A percentile compares a stretch with the other conserved stretches of the same genome.
These are phyloP conservation scores for Hirschfeldia incana DNA, from an alignment of 345 rosid genomes.

Conservation along the genomic window DNA sequence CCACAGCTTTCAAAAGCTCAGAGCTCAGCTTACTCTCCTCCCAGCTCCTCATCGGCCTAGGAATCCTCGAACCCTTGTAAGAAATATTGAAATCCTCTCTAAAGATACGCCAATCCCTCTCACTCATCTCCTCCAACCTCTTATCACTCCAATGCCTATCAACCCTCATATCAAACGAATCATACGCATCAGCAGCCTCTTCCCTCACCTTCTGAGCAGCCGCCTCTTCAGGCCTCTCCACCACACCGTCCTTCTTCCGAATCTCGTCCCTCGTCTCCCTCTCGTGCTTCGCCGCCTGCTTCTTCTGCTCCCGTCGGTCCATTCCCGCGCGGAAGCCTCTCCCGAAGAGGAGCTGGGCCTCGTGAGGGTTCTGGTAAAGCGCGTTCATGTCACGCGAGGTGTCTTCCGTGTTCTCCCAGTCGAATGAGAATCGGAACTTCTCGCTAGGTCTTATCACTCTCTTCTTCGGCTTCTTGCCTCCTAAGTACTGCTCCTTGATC, in stretches of 20 bases:
- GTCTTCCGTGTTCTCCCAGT: slow-evolving; percentile 94
- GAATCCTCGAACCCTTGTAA: slow-evolving; percentile 90
- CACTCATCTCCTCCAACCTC: slow-evolving; percentile 91
- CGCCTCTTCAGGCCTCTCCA: slow-evolving; percentile 89
- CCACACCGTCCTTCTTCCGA: slow-evolving; percentile 72
- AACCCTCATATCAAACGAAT: slow-evolving; percentile 89
- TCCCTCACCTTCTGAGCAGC: slow-evolving; percentile 72
- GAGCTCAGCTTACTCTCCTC: slow-evolving; percentile 69
- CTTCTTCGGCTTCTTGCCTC: slow-evolving; percentile 93
- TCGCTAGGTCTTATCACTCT: slow-evolving; percentile 89
- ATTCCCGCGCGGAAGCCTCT: slow-evolving; percentile 94
- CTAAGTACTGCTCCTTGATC: slow-evolving; percentile 86
- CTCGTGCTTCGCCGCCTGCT: slow-evolving; percentile 88
- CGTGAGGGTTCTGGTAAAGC: slow-evolving; percentile 90
- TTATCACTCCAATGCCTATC: slow-evolving; percentile 94
- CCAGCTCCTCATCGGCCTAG: slow-evolving; percentile 95
- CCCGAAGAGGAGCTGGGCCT: slow-evolving; percentile 88
- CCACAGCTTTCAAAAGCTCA: slow-evolving; percentile 83
- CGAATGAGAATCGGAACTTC: slow-evolving; percentile 92
- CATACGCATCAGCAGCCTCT: slow-evolving; percentile 83
- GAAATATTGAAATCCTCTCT: slow-evolving; percentile 92
- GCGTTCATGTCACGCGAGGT: slow-evolving; percentile 85
- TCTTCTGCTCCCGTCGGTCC: slow-evolving; percentile 97
- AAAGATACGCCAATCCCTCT: slow-evolving; percentile 95
- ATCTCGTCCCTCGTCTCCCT: slow-evolving; percentile 87